Evolutionary conservation across 2,329 filamentous ascomycete genomes (phyloP), one percentile per base, ranked within the genome.

Genomic region (Cytospora piceicola): DNA sequence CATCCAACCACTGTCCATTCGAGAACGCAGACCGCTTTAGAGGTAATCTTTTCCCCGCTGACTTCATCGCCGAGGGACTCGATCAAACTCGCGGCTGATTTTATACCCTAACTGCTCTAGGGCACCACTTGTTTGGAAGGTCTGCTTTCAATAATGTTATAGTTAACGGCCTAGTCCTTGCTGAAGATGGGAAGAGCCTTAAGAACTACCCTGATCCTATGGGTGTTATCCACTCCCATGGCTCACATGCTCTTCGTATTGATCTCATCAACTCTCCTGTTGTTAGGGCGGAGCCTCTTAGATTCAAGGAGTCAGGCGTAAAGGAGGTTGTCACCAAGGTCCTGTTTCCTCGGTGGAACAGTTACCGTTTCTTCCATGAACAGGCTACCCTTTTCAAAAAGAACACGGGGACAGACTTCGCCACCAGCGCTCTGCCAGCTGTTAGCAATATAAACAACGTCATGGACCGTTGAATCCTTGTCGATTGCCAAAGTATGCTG

Each of bases 71-170:
- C 0, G 93, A 97, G 76, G 70, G 70, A 30, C 67, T 96, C 53
- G 94, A 97, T 75, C 94, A 97, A 80, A 97, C 94, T 22, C 88
- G 94, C 72, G 94, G 94, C 58, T 97, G 94, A 94, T 97, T 97
- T 79, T 97, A 97, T 76, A 97, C 94, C 2, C 80, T 97, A 68
- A 87, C 92, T 22, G 93, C 97, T 15, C 82, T 97, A 53, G 93
- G 94, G 39, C 95, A 91, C 7, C 92, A 96, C 75, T 83, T 97
- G 5, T 96, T 95, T 72, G 91, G 90, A 49, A 85, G 87, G 32
- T 87, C 93, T 1, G 93, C 94, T 0, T 97, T 96, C 83, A 89
- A 95, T 79, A 97, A 97, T 76, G 96, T 92, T 72, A 91, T 97
- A 22, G 93, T 97, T 68, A 97, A 96, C 74, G 94, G 94, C 61